These are phyloP conservation scores for Termitomyces sp. DNA, from an alignment of 768 basidiomycete species.

Conservation along the genomic window DNA sequence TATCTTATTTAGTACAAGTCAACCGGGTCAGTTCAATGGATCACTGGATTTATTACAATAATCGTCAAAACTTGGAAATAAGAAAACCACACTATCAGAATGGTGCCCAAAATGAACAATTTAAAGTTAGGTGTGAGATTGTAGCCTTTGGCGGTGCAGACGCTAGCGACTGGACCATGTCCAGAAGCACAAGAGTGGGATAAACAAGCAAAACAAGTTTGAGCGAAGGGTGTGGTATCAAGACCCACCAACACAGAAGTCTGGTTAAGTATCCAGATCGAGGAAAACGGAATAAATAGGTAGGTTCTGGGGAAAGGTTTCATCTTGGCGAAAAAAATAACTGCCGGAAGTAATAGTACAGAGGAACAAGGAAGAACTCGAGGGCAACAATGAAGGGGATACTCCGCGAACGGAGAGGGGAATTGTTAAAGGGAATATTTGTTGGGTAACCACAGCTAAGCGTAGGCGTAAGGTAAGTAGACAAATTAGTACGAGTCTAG, in stretches of 20 bases:
- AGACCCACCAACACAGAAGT: not conserved
- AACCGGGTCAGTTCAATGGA: not conserved
- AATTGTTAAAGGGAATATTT: not conserved
- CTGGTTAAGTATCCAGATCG: conserved; percentile 4
- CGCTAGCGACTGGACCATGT: conserved; percentile 17
- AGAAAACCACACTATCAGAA: not conserved
- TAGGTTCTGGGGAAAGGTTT: not conserved
- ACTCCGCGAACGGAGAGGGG: not conserved
- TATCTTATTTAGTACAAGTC: not conserved
- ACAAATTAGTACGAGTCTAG: conserved; percentile 5
- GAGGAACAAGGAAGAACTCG: not conserved
- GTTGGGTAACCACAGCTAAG: not conserved
- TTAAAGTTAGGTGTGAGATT: not conserved
- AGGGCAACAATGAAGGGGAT: not conserved
- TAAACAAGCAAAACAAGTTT: not conserved
- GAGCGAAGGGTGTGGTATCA: not conserved
- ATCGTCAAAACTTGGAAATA: conserved; percentile 4
- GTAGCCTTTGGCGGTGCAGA: conserved; percentile 11
- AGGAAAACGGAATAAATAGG: conserved; percentile 2
- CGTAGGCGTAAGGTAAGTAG: conserved; percentile 8
- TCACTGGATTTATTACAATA: conserved; percentile 8
- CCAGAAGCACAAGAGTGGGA: conserved; percentile 8
- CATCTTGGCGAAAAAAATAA: not conserved
- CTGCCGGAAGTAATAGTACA: conserved; percentile 3
- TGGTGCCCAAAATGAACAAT: not conserved